These are phyloP conservation scores for Lathyrus oleraceus DNA, from an alignment of 306 rosid species.

Conservation along the genomic window DNA sequence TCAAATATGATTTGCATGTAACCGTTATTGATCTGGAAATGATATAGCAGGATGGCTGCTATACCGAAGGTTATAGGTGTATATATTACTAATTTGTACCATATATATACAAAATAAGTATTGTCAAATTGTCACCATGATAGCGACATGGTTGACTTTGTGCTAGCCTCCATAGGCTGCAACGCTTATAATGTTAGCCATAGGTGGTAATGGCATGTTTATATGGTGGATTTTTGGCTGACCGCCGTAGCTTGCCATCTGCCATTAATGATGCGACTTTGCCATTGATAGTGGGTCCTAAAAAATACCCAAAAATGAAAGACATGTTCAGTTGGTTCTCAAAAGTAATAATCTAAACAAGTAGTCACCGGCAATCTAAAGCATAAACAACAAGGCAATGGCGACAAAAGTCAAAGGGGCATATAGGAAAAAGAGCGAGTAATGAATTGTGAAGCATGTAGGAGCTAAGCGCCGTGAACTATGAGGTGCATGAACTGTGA, in stretches of 20 bases:
- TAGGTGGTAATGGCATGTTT: neutral
- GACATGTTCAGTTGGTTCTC: too few relatives aligned
- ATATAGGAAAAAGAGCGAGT: neutral
- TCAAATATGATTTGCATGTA: constrained; percentile 11
- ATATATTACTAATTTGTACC: neutral
- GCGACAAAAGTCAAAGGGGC: neutral
- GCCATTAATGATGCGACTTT: neutral
- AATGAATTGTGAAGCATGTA: neutral
- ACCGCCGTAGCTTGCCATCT: neutral
- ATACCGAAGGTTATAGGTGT: neutral
- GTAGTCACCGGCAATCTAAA: neutral
- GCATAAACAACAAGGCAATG: neutral
- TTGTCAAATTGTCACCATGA: neutral
- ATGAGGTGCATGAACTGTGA: neutral
- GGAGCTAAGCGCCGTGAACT: neutral
- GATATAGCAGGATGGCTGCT: neutral
- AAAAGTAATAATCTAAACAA: constrained; percentile 5
- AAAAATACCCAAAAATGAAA: too few relatives aligned
- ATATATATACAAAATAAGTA: neutral
- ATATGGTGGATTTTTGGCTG: neutral
- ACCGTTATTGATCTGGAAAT: neutral
- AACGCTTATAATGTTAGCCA: neutral
- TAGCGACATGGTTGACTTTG: neutral
- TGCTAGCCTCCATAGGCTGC: neutral
- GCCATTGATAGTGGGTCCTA: too few relatives aligned